phyloP scores from a whole-genome alignment of 805 yeast genomes.

The Metschnikowia lochheadii region DNA sequence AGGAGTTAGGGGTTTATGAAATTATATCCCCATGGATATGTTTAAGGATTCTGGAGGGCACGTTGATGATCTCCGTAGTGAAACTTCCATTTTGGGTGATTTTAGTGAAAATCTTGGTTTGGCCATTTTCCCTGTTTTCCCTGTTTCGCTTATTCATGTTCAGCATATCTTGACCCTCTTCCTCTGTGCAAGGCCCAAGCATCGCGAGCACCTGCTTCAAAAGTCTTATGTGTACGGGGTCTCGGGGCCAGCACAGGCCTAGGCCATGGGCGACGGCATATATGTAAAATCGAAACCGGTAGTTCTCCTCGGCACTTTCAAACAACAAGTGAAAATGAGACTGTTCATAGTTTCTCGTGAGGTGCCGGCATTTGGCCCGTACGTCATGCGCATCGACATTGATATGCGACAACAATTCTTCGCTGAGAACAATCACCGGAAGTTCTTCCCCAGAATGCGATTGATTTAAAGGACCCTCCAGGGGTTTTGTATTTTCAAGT shows the following conservation, averaged over 20 bases:
- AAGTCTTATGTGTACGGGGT: slow-evolving; percentile 5
- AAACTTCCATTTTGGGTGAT: not conserved
- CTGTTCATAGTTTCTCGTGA: slow-evolving; percentile 9
- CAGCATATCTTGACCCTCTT: not conserved
- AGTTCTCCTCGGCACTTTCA: slow-evolving; percentile 7
- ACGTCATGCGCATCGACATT: slow-evolving; percentile 3
- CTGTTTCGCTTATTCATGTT: too few species aligned
- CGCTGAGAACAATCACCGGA: slow-evolving; percentile 10
- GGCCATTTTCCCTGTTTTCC: not conserved
- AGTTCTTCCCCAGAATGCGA: slow-evolving; percentile 1
- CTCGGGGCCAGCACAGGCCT: slow-evolving; percentile 5
- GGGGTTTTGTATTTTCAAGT: too few species aligned
- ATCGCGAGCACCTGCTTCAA: slow-evolving; percentile 5
- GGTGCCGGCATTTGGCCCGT: not conserved
- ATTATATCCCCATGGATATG: not conserved
- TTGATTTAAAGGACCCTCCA: too few species aligned
- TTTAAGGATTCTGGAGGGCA: not conserved
- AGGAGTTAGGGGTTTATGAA: too few species aligned
- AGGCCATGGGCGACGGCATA: slow-evolving; percentile 11
- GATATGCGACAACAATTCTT: slow-evolving; percentile 5
- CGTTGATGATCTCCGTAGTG: not conserved
- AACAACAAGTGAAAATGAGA: slow-evolving; percentile 10
- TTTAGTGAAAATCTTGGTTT: too few species aligned
- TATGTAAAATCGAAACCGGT: slow-evolving; percentile 14
- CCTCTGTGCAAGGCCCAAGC: not conserved